These are phyloP conservation scores for Stipa capillata DNA, from an alignment of 176 grass and related monocot species.

Conservation along the genomic window DNA sequence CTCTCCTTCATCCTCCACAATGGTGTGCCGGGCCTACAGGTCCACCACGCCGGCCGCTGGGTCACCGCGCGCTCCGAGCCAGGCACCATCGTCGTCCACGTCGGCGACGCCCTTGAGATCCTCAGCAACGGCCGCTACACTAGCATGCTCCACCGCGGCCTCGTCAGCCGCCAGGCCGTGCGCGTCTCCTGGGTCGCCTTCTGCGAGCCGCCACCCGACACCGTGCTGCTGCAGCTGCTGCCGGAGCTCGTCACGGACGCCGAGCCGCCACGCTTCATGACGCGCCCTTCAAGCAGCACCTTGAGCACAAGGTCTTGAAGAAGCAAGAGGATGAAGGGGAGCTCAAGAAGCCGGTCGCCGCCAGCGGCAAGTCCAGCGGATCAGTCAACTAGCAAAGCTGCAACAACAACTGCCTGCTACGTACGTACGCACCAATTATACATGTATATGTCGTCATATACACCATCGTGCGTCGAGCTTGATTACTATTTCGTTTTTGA, in stretches of 20 bases:
- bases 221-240: conserved; percentile 56
- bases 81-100: conserved; percentile 60
- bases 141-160: conserved; percentile 85
- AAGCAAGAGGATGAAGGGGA: conserved; percentile 18
- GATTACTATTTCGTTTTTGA: no score
- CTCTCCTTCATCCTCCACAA: conserved; percentile 96
- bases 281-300: conserved; percentile 70
- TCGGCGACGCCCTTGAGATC: conserved; percentile 93
- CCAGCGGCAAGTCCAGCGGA: no score
- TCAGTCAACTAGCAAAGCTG: no score
- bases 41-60: conserved; percentile 44
- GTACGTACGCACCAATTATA: no score
- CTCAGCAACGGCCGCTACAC: conserved; percentile 77
- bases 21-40: conserved; percentile 77
- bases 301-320: conserved; percentile 83
- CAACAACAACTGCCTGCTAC: no score
- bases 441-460: no score
- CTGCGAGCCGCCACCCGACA: conserved; percentile 68
- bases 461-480: no score
- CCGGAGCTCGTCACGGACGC: conserved; percentile 34
- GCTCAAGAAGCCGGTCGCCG: neutral
- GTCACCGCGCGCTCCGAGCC: conserved; percentile 56
- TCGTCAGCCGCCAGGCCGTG: conserved; percentile 71
- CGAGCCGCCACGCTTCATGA: conserved; percentile 36
- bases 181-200: conserved; percentile 92